phyloP scores from a whole-genome alignment of 345 rosid species.

The Balakata baccata region DNA sequence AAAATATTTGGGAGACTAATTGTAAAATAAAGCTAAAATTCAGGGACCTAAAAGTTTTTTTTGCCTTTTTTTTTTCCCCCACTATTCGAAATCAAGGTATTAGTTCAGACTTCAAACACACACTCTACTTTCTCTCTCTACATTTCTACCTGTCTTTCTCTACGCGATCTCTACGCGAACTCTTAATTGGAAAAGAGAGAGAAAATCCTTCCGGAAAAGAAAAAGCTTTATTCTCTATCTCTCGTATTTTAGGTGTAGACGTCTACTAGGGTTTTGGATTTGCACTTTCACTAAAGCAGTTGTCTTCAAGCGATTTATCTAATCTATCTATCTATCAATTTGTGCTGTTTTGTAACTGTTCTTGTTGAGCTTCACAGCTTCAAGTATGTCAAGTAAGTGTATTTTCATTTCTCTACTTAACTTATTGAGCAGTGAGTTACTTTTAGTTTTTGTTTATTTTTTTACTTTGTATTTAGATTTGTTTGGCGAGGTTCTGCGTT shows the following conservation, averaged over 20 bases:
- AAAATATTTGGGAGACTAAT: too few species aligned
- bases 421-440: not conserved
- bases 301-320: not conserved
- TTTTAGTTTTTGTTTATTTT: not conserved
- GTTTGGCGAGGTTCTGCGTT: slow-evolving; percentile 14
- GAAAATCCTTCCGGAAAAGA: not conserved
- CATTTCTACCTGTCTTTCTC: slow-evolving; percentile 23
- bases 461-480: slow-evolving; percentile 33
- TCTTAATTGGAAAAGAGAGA: not conserved
- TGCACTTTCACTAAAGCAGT: not conserved
- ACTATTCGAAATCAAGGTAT: slow-evolving; percentile 22
- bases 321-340: not conserved
- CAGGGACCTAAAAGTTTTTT: not conserved
- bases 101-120: slow-evolving; percentile 17
- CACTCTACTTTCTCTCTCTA: slow-evolving; percentile 20
- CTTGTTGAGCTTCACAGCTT: slow-evolving; percentile 22
- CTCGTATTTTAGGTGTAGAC: slow-evolving; percentile 4
- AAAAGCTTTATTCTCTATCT: not conserved
- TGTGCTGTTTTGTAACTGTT: slow-evolving; percentile 1
- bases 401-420: not conserved
- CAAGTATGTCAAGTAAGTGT: slow-evolving; percentile 27
- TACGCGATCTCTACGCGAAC: slow-evolving; percentile 28
- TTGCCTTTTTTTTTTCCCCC: not conserved
- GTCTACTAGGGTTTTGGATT: slow-evolving; percentile 27
- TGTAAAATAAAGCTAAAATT: too few species aligned